Percentiles rank a stretch among this genome's conserved stretches.
Evolutionary conservation across 169 alveolate genomes (phyloP).

Genomic region (Eimeria mitis): DNA sequence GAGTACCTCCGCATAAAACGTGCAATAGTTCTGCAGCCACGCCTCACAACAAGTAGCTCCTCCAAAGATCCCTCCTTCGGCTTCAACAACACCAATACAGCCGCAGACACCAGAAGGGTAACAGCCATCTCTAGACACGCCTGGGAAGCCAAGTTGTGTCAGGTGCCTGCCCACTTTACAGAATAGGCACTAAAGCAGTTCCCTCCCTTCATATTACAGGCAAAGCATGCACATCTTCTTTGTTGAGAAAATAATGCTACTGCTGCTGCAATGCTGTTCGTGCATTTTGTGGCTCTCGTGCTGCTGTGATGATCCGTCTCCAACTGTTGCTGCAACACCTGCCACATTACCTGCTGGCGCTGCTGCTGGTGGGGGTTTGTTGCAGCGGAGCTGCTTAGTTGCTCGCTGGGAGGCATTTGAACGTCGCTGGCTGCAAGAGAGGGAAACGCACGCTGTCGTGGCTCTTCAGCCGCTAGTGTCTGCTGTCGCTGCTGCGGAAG

Average conservation of each 20-base stretch:
- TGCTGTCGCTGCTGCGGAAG: conserved; percentile 41
- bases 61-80: not conserved
- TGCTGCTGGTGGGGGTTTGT: not conserved
- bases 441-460: conserved; percentile 41
- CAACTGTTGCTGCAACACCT: not conserved
- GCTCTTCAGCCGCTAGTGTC: conserved; percentile 51
- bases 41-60: not conserved
- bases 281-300: not conserved
- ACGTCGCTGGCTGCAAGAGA: conserved; percentile 64
- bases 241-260: not conserved
- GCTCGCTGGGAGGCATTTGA: conserved; percentile 58
- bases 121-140: conserved; percentile 18
- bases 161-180: conserved; percentile 5
- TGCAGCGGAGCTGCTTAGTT: conserved; percentile 33
- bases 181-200: not conserved
- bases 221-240: not conserved
- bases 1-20: conserved; percentile 62
- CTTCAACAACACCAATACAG: not conserved
- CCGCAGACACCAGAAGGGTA: not conserved
- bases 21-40: conserved; percentile 59
- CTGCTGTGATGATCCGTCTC: not conserved
- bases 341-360: not conserved
- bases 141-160: conserved; percentile 63
- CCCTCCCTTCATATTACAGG: not conserved
- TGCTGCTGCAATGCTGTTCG: not conserved